These are phyloP conservation scores for Alternaria sp. DNA, from an alignment of 2,329 filamentous ascomycete species.

Conservation along the genomic window DNA sequence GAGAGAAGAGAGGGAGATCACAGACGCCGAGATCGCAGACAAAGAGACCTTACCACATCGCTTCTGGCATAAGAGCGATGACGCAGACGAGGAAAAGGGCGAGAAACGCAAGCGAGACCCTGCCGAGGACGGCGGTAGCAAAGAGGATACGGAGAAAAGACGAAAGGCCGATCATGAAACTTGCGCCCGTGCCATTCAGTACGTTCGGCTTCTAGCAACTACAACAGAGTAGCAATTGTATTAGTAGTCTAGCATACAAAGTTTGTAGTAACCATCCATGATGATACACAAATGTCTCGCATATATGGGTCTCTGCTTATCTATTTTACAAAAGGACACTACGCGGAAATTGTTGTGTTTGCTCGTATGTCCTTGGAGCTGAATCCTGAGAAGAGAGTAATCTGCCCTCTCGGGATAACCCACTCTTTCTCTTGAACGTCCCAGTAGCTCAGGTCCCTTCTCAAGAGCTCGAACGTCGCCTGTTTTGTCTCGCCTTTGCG, in stretches of 20 bases:
- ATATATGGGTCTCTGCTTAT: not conserved
- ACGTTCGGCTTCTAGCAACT: not conserved
- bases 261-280: not conserved
- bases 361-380: not conserved
- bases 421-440: not conserved
- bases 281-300: not conserved
- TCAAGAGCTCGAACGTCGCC: not conserved
- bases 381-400: not conserved
- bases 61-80: conserved; percentile 29
- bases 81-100: not conserved
- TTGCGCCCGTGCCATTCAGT: not conserved
- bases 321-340: not conserved
- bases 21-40: conserved; percentile 26
- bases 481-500: not conserved
- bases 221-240: not conserved
- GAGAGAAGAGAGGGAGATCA: conserved; percentile 33
- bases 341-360: not conserved
- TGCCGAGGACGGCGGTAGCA: not conserved
- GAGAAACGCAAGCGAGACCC: not conserved
- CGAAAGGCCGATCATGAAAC: not conserved
- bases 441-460: not conserved
- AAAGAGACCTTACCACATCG: conserved; percentile 24
- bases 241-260: not conserved
- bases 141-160: not conserved
- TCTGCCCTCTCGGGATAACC: not conserved